A percentile compares a stretch with the other conserved stretches of the same genome.
Evolutionary conservation across 306 rosid genomes (phyloP).

Genomic region (Senna siamea): DNA sequence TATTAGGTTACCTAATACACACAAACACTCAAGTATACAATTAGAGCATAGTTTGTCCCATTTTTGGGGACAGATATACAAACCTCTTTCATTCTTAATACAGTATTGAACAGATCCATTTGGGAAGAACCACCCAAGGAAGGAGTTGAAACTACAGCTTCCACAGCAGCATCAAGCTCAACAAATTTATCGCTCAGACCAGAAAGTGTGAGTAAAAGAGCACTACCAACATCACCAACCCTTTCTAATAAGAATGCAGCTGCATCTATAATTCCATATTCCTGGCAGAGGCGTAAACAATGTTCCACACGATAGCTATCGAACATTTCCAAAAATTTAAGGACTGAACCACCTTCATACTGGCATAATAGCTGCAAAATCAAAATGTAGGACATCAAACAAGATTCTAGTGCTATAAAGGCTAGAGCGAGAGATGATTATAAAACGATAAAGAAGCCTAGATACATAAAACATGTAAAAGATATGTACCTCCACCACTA

Average conservation of each 20-base stretch:
- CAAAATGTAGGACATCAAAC: constrained; percentile 28
- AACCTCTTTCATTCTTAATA: constrained; percentile 71
- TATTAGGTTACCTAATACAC: constrained; percentile 31
- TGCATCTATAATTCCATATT: constrained; percentile 86
- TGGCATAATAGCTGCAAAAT: constrained; percentile 83
- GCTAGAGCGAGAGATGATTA: constrained; percentile 7
- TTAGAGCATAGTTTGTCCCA: constrained; percentile 31
- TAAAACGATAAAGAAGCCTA: constrained; percentile 25
- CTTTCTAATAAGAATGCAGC: constrained; percentile 91
- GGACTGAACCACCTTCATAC: constrained; percentile 86
- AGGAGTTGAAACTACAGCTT: constrained; percentile 52
- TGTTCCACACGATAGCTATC: constrained; percentile 95
- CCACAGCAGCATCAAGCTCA: constrained; percentile 80
- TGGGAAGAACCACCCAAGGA: constrained; percentile 51
- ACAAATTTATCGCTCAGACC: constrained; percentile 72
- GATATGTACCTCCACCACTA: constrained; percentile 24
- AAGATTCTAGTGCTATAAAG: constrained; percentile 9
- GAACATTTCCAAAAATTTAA: constrained; percentile 85
- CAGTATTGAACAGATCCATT: constrained; percentile 44
- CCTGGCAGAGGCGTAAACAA: constrained; percentile 87
- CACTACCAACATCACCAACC: constrained; percentile 94
- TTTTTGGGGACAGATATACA: constrained; percentile 39
- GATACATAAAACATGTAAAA: not conserved
- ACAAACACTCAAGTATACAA: constrained; percentile 32
- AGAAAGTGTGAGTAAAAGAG: constrained; percentile 86